Conservation (phyloP, 768 basidiomycete species). For the Boletus rubroflammeus region DNA sequence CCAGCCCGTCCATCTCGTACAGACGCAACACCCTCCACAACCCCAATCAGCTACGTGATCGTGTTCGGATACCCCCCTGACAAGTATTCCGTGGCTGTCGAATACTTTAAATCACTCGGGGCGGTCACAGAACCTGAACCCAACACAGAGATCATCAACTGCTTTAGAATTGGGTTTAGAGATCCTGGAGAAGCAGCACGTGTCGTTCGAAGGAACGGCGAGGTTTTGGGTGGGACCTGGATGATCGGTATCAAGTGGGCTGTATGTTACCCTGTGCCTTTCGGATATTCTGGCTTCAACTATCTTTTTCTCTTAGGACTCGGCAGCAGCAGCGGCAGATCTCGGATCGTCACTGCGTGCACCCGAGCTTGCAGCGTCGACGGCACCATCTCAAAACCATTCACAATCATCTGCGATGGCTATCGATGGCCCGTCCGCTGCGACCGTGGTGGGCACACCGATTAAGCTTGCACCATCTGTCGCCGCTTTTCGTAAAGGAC, state of each 20-base stretch:
- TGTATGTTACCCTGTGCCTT: conserved; percentile 42
- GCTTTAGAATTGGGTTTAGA: conserved; percentile 74
- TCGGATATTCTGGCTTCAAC: background rate
- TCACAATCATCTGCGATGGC: conserved; percentile 42
- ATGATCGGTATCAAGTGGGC: conserved; percentile 90
- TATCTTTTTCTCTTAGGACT: conserved; percentile 45
- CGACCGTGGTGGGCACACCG: conserved; percentile 61
- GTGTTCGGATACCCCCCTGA: conserved; percentile 90
- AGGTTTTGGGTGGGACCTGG: conserved; percentile 66
- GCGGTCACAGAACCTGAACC: conserved; percentile 65
- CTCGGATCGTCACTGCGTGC: conserved; percentile 37
- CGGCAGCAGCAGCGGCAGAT: conserved; percentile 45
- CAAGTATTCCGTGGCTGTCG: conserved; percentile 65
- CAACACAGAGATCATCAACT: conserved; percentile 68
- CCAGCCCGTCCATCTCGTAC: conserved; percentile 19
- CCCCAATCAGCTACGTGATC: conserved; percentile 59
- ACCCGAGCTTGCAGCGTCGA: conserved; percentile 15
- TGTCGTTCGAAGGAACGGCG: conserved; percentile 80
- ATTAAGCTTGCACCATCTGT: conserved; percentile 69
- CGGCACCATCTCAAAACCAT: conserved; percentile 5
- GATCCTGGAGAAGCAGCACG: conserved; percentile 72
- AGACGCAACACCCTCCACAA: conserved; percentile 27
- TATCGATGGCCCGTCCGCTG: conserved; percentile 40
- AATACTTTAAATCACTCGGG: conserved; percentile 74
- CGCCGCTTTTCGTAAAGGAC: conserved; percentile 63